A percentile compares a stretch with the other conserved stretches of the same genome.
Conservation (phyloP, 2,329 filamentous ascomycete genomes). For the Aspergillus intermedius region DNA sequence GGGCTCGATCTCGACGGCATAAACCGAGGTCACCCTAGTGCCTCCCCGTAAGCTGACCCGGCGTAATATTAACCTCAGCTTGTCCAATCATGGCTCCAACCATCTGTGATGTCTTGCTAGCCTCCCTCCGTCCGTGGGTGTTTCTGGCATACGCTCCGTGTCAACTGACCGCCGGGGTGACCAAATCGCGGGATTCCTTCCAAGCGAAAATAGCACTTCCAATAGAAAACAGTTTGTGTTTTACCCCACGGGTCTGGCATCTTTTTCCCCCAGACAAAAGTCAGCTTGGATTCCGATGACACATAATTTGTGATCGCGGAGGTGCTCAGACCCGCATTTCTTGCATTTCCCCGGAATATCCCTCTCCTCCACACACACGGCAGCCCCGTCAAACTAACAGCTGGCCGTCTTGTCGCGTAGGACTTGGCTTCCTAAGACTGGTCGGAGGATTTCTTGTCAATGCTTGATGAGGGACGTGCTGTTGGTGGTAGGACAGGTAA, state of each 20-base stretch:
- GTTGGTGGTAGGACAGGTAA: neutral
- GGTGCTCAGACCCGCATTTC: neutral
- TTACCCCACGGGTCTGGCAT: neutral
- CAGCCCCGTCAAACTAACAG: neutral
- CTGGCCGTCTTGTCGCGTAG: neutral
- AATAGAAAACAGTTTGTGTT: neutral
- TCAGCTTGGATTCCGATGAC: neutral
- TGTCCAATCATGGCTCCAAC: neutral
- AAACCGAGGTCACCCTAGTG: neutral
- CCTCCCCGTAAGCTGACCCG: neutral
- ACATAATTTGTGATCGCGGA: neutral
- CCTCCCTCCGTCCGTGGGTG: neutral
- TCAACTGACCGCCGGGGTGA: neutral
- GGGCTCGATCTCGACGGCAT: too few relatives aligned
- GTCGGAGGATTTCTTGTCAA: neutral
- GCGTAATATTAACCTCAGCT: neutral
- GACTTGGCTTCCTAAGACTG: neutral
- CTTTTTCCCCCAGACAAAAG: neutral
- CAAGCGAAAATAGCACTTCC: neutral
- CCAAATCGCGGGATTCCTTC: neutral
- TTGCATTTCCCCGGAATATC: neutral
- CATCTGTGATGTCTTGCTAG: neutral
- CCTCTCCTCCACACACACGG: neutral
- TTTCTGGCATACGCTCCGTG: neutral
- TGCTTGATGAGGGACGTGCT: neutral